phyloP scores from a whole-genome alignment of 2,329 filamentous ascomycete genomes.

The Fusarium annulatum region DNA sequence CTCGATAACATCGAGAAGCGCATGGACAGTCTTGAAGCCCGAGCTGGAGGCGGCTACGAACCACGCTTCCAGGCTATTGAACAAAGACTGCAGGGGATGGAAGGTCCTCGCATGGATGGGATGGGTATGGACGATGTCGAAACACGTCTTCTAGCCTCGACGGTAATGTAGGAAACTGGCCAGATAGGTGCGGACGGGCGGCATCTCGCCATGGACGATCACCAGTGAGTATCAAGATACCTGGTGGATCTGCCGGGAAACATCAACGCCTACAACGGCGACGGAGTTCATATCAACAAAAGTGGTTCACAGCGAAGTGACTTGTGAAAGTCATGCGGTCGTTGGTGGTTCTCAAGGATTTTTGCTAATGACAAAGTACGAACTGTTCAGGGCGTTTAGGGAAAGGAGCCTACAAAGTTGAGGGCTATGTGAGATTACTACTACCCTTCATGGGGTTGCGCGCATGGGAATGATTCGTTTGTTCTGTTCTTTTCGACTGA shows the following conservation, averaged over 20 bases:
- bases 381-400: constrained; percentile 45
- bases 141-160: constrained; percentile 55
- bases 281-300: constrained; percentile 21
- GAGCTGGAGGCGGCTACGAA: constrained; percentile 54
- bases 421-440: constrained; percentile 40
- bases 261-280: constrained; percentile 4
- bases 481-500: constrained; percentile 22
- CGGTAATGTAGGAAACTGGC: constrained; percentile 54
- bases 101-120: constrained; percentile 56
- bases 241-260: not conserved
- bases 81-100: constrained; percentile 55
- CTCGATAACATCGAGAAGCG: constrained; percentile 65
- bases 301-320: constrained; percentile 24
- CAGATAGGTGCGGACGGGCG: constrained; percentile 23
- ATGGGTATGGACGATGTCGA: constrained; percentile 60
- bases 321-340: constrained; percentile 30
- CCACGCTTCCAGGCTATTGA: constrained; percentile 59
- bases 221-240: constrained; percentile 10
- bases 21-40: constrained; percentile 64
- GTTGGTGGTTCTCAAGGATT: constrained; percentile 38
- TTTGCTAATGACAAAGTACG: constrained; percentile 44
- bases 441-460: constrained; percentile 43
- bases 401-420: constrained; percentile 45
- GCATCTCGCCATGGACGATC: constrained; percentile 6
- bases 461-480: constrained; percentile 37